Evolutionary conservation across 192 early-diverging fungal species (phyloP), one percentile per base, ranked within the genome.

Genomic region (Mortierella alpina): DNA sequence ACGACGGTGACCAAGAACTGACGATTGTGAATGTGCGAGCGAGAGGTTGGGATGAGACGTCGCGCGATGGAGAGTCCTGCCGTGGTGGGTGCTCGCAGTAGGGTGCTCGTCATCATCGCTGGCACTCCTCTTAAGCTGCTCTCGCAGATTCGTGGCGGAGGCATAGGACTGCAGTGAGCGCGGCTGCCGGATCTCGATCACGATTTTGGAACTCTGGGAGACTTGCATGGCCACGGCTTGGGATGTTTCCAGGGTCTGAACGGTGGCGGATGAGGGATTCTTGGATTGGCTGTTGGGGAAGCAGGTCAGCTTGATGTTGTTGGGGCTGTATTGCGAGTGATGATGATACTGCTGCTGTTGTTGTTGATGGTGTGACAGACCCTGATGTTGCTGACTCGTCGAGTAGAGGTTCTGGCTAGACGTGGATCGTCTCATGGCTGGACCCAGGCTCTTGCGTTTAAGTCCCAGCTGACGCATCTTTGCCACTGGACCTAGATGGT

Each of bases 121-220:
- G 50, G 12, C 50, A 15, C 58, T 18, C 54, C 54, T 14, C 7
- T 55, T 20, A 1, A 20, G 54, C 7, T 55, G 54, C 54, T 55
- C 31, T 4, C 39, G 65, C 17, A 12, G 22, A 23, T 17, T 15
- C 50, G 46, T 46, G 14, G 50, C 14, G n/a, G 56, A 53, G 9
- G 58, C 12, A 40, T 70, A 78, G 0, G 75, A 64, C 9, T 78
- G 75, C 0, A 60, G 39, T 12, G 47, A 44, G n/a, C 68, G 68
- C 11, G 75, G 75, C 42, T 78, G 75, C 39, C 39, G 22, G 39
- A 78, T 78, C 50, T 78, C 75, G 18, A 78, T 78, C 55, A 78
- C 68, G 31, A 78, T 52, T 22, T 70, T 78, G 48, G 75, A 70
- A 42, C 46, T 66, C 44, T 78, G 68, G 7, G 45, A 22, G 42